These are phyloP conservation scores for Arthrobotrys iridis DNA, from an alignment of 2,329 filamentous ascomycete genomes.

Conservation along the genomic window DNA sequence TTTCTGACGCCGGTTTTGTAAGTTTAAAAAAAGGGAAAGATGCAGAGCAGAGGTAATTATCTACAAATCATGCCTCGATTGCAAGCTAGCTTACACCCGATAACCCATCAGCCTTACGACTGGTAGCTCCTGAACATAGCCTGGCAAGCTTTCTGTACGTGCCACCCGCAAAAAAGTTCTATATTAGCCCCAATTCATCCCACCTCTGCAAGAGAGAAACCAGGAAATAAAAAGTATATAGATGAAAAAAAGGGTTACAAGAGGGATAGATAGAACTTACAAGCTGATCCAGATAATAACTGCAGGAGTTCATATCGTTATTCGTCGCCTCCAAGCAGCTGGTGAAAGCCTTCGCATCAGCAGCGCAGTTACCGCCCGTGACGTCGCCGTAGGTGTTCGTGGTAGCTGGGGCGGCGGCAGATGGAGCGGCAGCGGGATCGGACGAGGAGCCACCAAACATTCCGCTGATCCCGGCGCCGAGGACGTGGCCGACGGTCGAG, in stretches of 20 bases:
- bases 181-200: conserved; percentile 19
- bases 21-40: not conserved
- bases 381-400: conserved; percentile 66
- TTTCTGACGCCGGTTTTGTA: conserved; percentile 7
- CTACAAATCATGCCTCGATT: conserved; percentile 8
- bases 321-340: conserved; percentile 95
- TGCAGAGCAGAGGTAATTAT: conserved; percentile 43
- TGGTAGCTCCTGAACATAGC: conserved; percentile 77
- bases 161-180: not conserved
- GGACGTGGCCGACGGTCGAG: conserved; percentile 92
- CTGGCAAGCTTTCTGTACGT: conserved; percentile 84
- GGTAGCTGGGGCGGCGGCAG: conserved; percentile 66
- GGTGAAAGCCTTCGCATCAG: conserved; percentile 84
- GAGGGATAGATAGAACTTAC: conserved; percentile 60
- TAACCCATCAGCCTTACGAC: conserved; percentile 24
- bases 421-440: conserved; percentile 64
- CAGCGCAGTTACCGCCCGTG: conserved; percentile 74
- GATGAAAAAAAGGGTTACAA: not conserved
- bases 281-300: conserved; percentile 98
- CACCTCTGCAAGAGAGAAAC: not conserved
- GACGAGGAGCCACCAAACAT: conserved; percentile 79
- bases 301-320: conserved; percentile 94
- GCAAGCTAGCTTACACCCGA: too few relatives aligned
- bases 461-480: conserved; percentile 70
- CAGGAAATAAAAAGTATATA: not conserved